Evolutionary conservation across 495 filamentous ascomycete genomes (phyloP), one percentile per base, ranked within the genome.

Genomic region (Chaetomium cochliodes): DNA sequence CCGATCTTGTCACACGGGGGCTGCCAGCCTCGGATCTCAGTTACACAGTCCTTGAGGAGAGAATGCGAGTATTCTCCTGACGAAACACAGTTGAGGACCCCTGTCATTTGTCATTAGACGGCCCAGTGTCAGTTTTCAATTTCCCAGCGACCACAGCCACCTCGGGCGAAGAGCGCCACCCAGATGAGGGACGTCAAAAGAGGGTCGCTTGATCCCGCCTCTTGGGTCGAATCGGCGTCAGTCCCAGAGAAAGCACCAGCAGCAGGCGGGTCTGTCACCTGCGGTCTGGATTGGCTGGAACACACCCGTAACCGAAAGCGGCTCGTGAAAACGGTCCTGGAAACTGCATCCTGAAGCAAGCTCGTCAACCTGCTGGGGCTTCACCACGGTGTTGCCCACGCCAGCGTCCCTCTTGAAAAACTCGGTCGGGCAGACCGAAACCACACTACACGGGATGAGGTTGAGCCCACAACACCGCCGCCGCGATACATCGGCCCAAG

Each of bases 221-320:
- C 63, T 65, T 42, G 33, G 63, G 53, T 39, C 56, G 49, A 60
- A 65, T 60, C 63, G 56, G 56, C 54, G 37, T 16, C 39, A 33
- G 56, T 26, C 62, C 54, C 53, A 58, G 26, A 30, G 46, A 22
- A 37, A 53, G 30, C 9, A 44, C 13, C 28, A 37, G 37, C 49
- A 44, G 28, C 18, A 16, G n/a, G 20, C 2, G 20, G 37, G 51
- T 53, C 39, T 49, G 18, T 23, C 61, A 39, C 15, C 46, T 39
- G 58, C 58, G 50, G 20, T 11, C 7, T 28, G 56, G 46, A 60
- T 60, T 61, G 58, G 47, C 47, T 13, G 6, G 33, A 11, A 11
- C 5, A 28, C 25, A 9, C n/a, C 46, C 41, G 58, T 9, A 61
- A 51, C 58, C 47, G 47, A 41, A 22, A n/a, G 13, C 20, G 44